Base-by-base conservation (phyloP, 108 stramenopile genomes). In the Skeletonema tropicum region DNA sequence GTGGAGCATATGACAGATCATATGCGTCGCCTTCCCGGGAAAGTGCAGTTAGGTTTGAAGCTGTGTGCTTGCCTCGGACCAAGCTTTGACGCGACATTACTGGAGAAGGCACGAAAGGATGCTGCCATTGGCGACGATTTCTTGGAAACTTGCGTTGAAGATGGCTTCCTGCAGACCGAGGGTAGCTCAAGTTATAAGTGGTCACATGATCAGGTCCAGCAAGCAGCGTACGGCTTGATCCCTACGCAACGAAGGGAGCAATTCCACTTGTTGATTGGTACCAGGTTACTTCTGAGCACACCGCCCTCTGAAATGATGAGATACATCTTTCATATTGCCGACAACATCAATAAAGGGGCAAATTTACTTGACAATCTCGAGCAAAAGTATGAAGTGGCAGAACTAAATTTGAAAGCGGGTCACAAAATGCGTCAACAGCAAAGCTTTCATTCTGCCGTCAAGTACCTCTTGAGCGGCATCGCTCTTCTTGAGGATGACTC, bases 171-270 rank as follows among this genome's bases (percentile, higher is more conserved):
- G 15, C 75, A 42, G 21, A 42, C 21, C 52, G 23, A 66, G 8
- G 60, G 71, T 19, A 75, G 70, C n/a, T 76, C 66, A 9, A 60
- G 11, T 31, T 85, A 84, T 66, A 46, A 23, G 25, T 90, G 87
- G 73, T 67, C 87, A 8, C 87, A 90, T 60, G 88, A 88, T 67
- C 75, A 83, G 42, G 68, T 88, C 13, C 87, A 88, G 59, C 85
- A 87, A 46, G 87, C 90, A 13, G 82, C 86, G 12, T 85, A 85
- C 52, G 77, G 67, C 30, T 30, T 87, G 19, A 76, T 90, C 12
- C 81, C 82, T 31, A 23, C 57, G 31, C 30, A 67, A 5, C 60
- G 60, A 31, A 19, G 81, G 42, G 86, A 71, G 45, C 57, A 73
- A 10, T 80, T 85, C 36, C 88, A 89, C 38, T 67, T 87, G 7